Conservation (phyloP, 1,284 basidiomycete species). For the Puccinia sorghi region DNA sequence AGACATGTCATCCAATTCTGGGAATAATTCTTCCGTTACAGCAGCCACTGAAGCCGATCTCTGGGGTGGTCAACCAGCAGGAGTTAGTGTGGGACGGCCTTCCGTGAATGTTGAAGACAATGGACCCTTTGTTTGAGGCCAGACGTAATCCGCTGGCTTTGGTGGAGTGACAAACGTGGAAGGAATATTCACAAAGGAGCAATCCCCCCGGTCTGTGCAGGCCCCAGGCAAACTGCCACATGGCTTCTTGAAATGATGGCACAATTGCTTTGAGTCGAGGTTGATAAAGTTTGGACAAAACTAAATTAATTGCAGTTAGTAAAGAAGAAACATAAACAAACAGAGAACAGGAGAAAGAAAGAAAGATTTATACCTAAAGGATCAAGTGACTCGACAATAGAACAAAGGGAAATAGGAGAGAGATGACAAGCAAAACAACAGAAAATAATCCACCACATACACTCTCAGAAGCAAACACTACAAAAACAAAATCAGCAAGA, state of each 20-base stretch:
- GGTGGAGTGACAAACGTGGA: background rate
- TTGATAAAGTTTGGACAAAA: background rate
- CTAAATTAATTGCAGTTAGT: too few species aligned
- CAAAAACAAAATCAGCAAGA: too few species aligned
- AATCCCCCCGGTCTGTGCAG: background rate
- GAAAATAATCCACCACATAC: too few species aligned
- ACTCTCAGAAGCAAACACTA: too few species aligned
- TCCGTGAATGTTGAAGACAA: background rate
- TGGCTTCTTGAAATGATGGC: constrained; percentile 3
- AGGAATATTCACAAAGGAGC: background rate
- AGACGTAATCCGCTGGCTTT: background rate
- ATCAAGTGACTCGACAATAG: too few species aligned
- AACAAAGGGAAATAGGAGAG: too few species aligned
- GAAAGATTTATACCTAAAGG: too few species aligned
- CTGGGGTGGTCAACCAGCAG: background rate
- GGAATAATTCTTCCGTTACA: background rate
- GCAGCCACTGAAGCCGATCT: background rate
- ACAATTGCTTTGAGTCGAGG: background rate
- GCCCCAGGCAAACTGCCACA: background rate
- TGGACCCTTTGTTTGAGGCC: background rate
- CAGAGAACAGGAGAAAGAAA: too few species aligned
- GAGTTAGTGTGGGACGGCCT: background rate
- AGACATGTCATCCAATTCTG: background rate
- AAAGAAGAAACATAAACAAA: too few species aligned
- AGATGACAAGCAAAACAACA: too few species aligned